phyloP scores from a whole-genome alignment of 2,329 filamentous ascomycete genomes.

The Aureobasidium lini region DNA sequence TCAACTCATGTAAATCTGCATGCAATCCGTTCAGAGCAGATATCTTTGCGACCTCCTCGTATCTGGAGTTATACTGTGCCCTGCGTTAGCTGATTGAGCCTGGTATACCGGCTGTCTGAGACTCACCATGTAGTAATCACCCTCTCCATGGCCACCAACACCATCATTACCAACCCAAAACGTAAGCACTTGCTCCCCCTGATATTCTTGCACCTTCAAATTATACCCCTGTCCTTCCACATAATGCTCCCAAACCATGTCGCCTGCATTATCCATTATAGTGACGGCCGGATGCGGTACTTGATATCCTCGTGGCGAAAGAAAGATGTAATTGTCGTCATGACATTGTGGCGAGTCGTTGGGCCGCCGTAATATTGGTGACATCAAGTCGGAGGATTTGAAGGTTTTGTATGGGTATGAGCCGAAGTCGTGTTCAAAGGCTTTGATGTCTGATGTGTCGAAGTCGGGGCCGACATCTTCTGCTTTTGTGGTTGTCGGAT shows the following conservation, averaged over 20 bases:
- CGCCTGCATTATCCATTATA: slow-evolving; percentile 21
- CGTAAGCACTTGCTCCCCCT: slow-evolving; percentile 29
- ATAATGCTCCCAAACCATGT: slow-evolving; percentile 27
- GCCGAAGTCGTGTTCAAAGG: slow-evolving; percentile 11
- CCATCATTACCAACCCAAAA: slow-evolving; percentile 33
- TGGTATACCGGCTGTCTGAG: slow-evolving; percentile 8
- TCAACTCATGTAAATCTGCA: slow-evolving; percentile 38
- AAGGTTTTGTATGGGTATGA: slow-evolving; percentile 7
- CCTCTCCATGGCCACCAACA: slow-evolving; percentile 28
- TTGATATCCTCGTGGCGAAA: slow-evolving; percentile 24
- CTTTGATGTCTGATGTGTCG: background rate
- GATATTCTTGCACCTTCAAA: slow-evolving; percentile 28
- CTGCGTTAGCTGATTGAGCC: background rate
- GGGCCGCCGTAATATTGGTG: background rate
- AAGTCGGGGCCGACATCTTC: slow-evolving; percentile 2
- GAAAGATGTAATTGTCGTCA: slow-evolving; percentile 18
- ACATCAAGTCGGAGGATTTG: background rate
- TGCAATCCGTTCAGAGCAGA: slow-evolving; percentile 25
- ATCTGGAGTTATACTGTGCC: slow-evolving; percentile 21
- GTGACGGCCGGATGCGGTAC: slow-evolving; percentile 20
- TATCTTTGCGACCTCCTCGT: slow-evolving; percentile 31
- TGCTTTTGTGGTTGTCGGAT: too few relatives aligned
- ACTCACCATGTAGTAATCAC: slow-evolving; percentile 24
- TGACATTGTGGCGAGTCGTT: background rate
- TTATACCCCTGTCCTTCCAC: slow-evolving; percentile 27